Base-by-base conservation (phyloP, 1,284 basidiomycete species). In the Sanguinoderma infundibulare region DNA sequence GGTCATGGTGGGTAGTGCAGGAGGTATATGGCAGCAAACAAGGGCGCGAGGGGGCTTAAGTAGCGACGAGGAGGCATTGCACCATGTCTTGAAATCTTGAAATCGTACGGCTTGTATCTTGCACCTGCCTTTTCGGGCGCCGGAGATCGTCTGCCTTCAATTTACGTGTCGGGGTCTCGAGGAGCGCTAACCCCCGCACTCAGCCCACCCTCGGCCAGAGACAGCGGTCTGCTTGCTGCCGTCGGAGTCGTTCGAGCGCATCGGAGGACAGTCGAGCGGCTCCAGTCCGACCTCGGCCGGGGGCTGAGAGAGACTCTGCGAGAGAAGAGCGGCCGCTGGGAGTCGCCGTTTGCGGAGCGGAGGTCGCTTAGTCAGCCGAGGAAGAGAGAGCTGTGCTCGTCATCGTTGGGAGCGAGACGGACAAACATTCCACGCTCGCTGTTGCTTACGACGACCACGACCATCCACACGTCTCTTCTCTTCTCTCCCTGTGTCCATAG, bases 1-100 rank as follows among this genome's bases (percentile, higher is more conserved):
- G 59, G 85, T 71, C 87, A 90, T 91, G 70, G 69, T 74, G 75
- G 74, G 60, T 60, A 59, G 68, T 55, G 64, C 59, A 47, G 42
- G 55, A 55, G 52, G 56, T 55, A 15, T n/a, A n/a, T 51, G 62
- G 60, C 67, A 44, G 62, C 53, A 59, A 50, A 65, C 42, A 49
- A 50, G 55, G 39, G 54, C 47, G 46, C 30, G 39, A 35, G 54
- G 54, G 49, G 63, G 49, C 26, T 67, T 69, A 70, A 65, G 60
- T 64, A 64, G 34, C 34, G 56, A 39, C 50, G 57, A 60, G 59
- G 53, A 49, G 30, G 63, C 60, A 67, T 71, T 66, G 70, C 66
- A 70, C 70, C 64, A 72, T 72, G 63, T 69, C 66, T 56, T 60
- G 61, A 69, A 68, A 69, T 65, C 66, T 53, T 61, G 60, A 67